Evolutionary conservation across 768 basidiomycete genomes (phyloP).

Genomic region (Stropharia rugosoannulata): DNA sequence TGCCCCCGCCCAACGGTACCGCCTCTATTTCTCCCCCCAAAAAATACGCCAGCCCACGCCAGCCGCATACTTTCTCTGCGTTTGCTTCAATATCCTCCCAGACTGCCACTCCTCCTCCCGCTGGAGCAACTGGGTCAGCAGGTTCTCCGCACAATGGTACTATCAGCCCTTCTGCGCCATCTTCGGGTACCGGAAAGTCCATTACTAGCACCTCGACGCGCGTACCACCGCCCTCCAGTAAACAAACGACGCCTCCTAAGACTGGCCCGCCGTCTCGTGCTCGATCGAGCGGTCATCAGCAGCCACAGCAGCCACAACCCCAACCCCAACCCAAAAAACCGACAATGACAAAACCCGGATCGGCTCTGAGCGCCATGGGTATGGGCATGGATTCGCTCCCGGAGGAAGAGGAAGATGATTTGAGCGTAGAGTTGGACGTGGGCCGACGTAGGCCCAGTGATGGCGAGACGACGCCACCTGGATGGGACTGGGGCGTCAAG

Average conservation of each 20-base stretch:
- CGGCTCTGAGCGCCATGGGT: slow-evolving; percentile 15
- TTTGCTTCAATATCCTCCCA: slow-evolving; percentile 14
- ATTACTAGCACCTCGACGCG: background rate
- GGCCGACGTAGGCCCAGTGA: slow-evolving; percentile 8
- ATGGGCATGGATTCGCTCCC: slow-evolving; percentile 24
- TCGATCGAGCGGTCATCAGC: background rate
- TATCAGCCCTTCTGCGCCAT: background rate
- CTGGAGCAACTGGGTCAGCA: background rate
- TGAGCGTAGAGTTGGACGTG: background rate
- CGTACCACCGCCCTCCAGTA: background rate
- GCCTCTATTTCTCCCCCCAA: background rate
- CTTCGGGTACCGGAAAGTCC: background rate
- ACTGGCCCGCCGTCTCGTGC: background rate
- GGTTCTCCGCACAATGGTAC: too few relatives aligned
- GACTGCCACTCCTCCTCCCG: background rate
- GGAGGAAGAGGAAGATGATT: slow-evolving; percentile 26
- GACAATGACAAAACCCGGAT: background rate
- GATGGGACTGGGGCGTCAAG: slow-evolving; percentile 7
- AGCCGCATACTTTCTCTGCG: slow-evolving; percentile 22
- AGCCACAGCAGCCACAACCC: background rate
- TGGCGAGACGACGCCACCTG: background rate
- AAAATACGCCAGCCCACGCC: background rate
- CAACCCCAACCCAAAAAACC: slow-evolving; percentile 10
- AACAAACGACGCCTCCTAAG: background rate
- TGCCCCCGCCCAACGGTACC: background rate